Conservation (phyloP, 371 early-diverging fungal species). For the Dichotomocladium elegans region DNA sequence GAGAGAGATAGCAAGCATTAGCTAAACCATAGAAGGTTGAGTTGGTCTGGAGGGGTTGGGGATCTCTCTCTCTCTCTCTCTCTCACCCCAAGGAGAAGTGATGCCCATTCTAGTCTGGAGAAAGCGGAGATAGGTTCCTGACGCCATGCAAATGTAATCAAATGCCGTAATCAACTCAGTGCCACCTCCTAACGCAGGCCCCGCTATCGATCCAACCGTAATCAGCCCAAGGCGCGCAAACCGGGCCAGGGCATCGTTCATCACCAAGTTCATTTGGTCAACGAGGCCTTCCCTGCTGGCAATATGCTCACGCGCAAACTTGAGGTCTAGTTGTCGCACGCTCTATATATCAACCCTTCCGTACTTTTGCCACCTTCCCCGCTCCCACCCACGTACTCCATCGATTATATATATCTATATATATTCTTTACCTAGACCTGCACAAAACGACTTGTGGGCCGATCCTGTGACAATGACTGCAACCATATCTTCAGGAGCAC, state of each 20-base stretch:
- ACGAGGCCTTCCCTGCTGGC: constrained; percentile 31
- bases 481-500: constrained; percentile 10
- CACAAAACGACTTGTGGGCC: constrained; percentile 52
- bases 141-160: constrained; percentile 58
- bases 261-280: constrained; percentile 44
- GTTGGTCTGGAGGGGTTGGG: too few relatives aligned
- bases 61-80: background rate
- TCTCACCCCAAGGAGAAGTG: constrained; percentile 54
- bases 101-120: constrained; percentile 68
- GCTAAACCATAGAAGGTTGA: too few relatives aligned
- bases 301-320: constrained; percentile 46
- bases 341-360: background rate
- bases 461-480: constrained; percentile 57
- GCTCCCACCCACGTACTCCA: too few relatives aligned
- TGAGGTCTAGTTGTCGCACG: constrained; percentile 35
- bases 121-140: constrained; percentile 43
- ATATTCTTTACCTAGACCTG: constrained; percentile 60
- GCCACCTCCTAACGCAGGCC: constrained; percentile 71
- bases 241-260: constrained; percentile 56
- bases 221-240: constrained; percentile 57
- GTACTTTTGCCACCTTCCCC: too few relatives aligned
- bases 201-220: constrained; percentile 61
- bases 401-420: background rate
- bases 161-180: constrained; percentile 65
- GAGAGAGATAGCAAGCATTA: too few relatives aligned